Base-by-base conservation (phyloP, 2,329 filamentous ascomycete species). In the Microsporum ferrugineum region DNA sequence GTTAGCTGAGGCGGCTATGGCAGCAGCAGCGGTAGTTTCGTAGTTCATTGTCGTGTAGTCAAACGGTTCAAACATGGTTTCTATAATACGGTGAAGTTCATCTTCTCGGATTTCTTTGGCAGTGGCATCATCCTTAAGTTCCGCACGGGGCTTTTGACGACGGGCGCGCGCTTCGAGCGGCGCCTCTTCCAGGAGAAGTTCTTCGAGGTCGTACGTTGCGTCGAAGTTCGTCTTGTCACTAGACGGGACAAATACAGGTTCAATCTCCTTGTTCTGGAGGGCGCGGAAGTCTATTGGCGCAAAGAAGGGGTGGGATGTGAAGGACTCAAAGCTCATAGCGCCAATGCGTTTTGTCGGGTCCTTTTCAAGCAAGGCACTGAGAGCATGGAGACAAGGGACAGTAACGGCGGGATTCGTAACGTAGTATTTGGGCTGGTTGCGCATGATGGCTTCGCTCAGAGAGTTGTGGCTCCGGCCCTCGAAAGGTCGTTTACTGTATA, bases 201-300 rank as follows among this genome's bases (percentile, higher is more conserved):
- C 94, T 71, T 99, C 94, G 58, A 99, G 77, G 73, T 99, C 94
- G 71, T 99, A 97, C 0, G 94, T 99, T 3, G 94, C 94, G 74
- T 99, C 94, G 67, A 99, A 99, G 72, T 99, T 99, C 2, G 94
- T 97, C 81, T 99, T 99, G 57, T 97, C 94, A 61, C 90, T 91
- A 0, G 92, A 96, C 0, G 94, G 94, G 23, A 88, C 83, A 72
- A 99, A 99, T 2, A 97, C 85, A 0, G 94, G 94, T 67, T 91
- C 87, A 51, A 97, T 86, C 70, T 91, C 85, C 72, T 96, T 97
- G 65, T 84, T 80, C 71, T 96, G 89, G 39, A 99, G 76, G 0
- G 86, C 85, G 12, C 84, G 84, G 66, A 99, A 99, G 71, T 97
- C 88, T 66, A 97, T 84, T 2, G 82, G 77, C 45, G 86, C 82